Conservation (phyloP, 2,329 filamentous ascomycete species). For the Periconia digitata region DNA sequence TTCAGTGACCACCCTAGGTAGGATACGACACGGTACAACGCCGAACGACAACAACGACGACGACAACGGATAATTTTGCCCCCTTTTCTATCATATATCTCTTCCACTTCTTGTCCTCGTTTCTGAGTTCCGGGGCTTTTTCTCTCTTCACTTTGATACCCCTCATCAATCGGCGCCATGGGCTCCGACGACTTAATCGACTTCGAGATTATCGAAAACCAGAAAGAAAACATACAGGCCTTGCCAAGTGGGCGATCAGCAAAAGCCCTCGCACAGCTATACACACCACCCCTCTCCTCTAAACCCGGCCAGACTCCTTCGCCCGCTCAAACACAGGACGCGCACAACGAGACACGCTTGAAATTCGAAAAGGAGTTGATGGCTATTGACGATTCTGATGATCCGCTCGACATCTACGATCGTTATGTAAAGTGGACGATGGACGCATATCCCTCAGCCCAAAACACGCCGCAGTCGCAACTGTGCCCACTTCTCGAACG, state of each 20-base stretch:
- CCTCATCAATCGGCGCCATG: constrained; percentile 34
- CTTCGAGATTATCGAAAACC: constrained; percentile 92
- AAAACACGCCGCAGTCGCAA: constrained; percentile 89
- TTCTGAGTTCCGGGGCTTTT: constrained; percentile 10
- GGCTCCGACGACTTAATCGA: constrained; percentile 53
- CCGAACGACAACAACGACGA: no score
- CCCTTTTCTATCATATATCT: neutral
- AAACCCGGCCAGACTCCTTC: constrained; percentile 51
- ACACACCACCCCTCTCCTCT: constrained; percentile 61
- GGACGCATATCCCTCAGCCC: constrained; percentile 90
- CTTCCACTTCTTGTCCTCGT: neutral
- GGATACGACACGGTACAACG: neutral
- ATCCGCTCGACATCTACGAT: constrained; percentile 93
- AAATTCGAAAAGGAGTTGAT: constrained; percentile 85
- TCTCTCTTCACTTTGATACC: constrained; percentile 29
- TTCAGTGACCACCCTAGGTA: neutral
- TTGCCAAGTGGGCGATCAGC: constrained; percentile 87
- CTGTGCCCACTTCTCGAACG: constrained; percentile 86
- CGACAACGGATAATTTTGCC: neutral
- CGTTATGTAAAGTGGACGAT: constrained; percentile 97
- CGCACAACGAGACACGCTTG: constrained; percentile 77
- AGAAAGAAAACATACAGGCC: constrained; percentile 98
- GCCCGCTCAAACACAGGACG: constrained; percentile 71
- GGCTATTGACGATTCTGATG: constrained; percentile 81
- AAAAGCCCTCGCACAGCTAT: constrained; percentile 80